Percentiles rank a stretch among this genome's conserved stretches.
Evolutionary conservation across 2,329 filamentous ascomycete genomes (phyloP).

Genomic region (Ramularia endophylla): DNA sequence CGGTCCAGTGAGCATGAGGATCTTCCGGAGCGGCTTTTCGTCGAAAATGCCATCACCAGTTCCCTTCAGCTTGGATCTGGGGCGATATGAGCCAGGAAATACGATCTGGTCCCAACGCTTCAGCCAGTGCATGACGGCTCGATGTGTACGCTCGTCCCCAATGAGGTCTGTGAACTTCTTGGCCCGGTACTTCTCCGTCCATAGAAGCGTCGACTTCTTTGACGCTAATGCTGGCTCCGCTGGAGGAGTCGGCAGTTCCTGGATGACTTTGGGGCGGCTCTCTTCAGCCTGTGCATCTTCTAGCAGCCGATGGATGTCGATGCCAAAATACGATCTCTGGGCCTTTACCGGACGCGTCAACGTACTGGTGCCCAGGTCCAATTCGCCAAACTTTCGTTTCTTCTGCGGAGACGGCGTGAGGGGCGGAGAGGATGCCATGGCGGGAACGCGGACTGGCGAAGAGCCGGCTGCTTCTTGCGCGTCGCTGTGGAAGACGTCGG

Average conservation of each 20-base stretch:
- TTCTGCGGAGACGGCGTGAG: slow-evolving; percentile 40
- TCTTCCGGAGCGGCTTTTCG: slow-evolving; percentile 76
- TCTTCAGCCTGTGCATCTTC: slow-evolving; percentile 62
- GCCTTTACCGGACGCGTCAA: slow-evolving; percentile 52
- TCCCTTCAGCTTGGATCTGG: slow-evolving; percentile 45
- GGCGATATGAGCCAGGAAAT: slow-evolving; percentile 68
- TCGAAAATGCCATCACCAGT: slow-evolving; percentile 40
- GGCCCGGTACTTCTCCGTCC: slow-evolving; percentile 97
- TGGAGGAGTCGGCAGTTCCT: slow-evolving; percentile 29
- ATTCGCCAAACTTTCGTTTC: slow-evolving; percentile 27
- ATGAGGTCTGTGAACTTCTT: slow-evolving; percentile 87
- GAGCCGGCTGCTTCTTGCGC: slow-evolving; percentile 31
- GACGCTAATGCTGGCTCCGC: slow-evolving; percentile 31
- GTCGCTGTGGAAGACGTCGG: slow-evolving; percentile 47
- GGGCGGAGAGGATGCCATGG: slow-evolving; percentile 51
- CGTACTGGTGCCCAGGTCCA: slow-evolving; percentile 25
- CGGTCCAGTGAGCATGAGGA: slow-evolving; percentile 82
- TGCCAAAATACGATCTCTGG: slow-evolving; percentile 77
- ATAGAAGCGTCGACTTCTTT: slow-evolving; percentile 55
- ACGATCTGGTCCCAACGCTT: slow-evolving; percentile 92
- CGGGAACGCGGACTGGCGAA: slow-evolving; percentile 55
- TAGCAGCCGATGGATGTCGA: slow-evolving; percentile 81
- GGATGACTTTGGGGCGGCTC: slow-evolving; percentile 30
- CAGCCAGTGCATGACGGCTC: slow-evolving; percentile 83
- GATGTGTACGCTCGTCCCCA: slow-evolving; percentile 89